Conservation (phyloP, 2,329 filamentous ascomycete genomes). For the Myriosclerotinia curreyana region DNA sequence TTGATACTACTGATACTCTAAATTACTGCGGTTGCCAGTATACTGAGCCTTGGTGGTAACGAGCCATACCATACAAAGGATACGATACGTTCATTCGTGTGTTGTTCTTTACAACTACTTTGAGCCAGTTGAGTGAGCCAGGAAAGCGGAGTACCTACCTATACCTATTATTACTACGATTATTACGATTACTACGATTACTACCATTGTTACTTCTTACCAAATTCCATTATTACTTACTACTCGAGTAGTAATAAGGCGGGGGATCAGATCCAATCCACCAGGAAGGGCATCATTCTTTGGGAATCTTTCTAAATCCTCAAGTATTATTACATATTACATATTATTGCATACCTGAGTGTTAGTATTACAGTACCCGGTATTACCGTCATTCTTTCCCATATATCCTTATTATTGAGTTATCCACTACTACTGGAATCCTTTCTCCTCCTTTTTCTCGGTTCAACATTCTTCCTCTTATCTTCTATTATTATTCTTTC, state of each 20-base stretch:
- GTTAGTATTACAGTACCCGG: neutral
- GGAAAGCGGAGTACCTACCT: constrained; percentile 20
- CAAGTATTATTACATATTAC: too few relatives aligned
- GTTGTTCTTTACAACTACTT: neutral
- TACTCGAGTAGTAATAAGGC: constrained; percentile 5
- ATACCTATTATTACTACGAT: neutral
- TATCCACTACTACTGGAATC: too few relatives aligned
- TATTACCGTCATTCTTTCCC: constrained; percentile 6
- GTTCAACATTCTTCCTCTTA: constrained; percentile 2
- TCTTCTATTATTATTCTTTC: neutral
- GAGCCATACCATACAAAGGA: neutral
- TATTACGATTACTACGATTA: neutral
- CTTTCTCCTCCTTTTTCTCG: constrained; percentile 8
- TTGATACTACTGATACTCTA: neutral
- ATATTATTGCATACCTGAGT: too few relatives aligned
- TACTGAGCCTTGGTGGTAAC: too few relatives aligned
- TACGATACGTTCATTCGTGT: constrained; percentile 15
- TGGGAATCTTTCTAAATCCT: constrained; percentile 6
- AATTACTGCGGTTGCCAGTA: constrained; percentile 9
- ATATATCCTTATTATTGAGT: constrained; percentile 19
- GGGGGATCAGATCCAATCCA: constrained; percentile 10
- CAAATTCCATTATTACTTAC: neutral
- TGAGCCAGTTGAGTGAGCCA: constrained; percentile 1
- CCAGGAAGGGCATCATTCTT: constrained; percentile 8
- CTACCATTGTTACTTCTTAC: neutral